Conservation (phyloP, 2,329 filamentous ascomycete genomes). For the Sporothrix schenckii region DNA sequence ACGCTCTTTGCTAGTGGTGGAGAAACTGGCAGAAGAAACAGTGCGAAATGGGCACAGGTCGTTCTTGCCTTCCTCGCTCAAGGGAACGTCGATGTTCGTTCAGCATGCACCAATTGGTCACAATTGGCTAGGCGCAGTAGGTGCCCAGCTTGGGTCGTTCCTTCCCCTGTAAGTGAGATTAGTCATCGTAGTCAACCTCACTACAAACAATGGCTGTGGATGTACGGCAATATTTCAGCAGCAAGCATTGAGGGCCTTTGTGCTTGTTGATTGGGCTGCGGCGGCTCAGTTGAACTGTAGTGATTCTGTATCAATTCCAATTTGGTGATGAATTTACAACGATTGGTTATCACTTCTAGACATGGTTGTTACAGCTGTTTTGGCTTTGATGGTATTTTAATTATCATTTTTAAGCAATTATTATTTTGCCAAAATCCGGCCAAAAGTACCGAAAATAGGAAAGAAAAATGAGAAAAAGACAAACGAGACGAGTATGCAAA, state of each 20-base stretch:
- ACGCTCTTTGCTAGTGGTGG: background rate
- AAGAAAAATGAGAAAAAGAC: background rate
- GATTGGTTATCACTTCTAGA: background rate
- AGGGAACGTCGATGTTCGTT: background rate
- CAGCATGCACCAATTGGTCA: conserved; percentile 5
- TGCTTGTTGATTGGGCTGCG: too few relatives aligned
- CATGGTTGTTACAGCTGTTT: background rate
- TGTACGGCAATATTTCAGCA: too few relatives aligned
- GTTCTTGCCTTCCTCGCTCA: background rate
- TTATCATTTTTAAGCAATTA: background rate
- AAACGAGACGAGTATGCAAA: background rate
- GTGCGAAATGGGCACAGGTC: background rate
- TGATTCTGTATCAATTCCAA: too few relatives aligned
- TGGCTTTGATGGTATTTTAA: background rate
- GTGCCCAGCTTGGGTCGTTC: background rate
- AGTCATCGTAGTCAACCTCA: conserved; percentile 8
- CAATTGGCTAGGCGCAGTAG: background rate
- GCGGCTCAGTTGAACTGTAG: too few relatives aligned
- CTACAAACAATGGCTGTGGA: too few relatives aligned
- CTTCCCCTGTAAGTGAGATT: conserved; percentile 14
- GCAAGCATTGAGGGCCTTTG: too few relatives aligned
- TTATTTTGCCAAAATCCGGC: background rate
- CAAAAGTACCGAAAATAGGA: background rate
- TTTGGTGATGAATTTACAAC: background rate
- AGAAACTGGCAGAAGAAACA: background rate